These are phyloP conservation scores for Nigrospora sphaerica DNA, from an alignment of 2,329 filamentous ascomycete genomes.

Conservation along the genomic window DNA sequence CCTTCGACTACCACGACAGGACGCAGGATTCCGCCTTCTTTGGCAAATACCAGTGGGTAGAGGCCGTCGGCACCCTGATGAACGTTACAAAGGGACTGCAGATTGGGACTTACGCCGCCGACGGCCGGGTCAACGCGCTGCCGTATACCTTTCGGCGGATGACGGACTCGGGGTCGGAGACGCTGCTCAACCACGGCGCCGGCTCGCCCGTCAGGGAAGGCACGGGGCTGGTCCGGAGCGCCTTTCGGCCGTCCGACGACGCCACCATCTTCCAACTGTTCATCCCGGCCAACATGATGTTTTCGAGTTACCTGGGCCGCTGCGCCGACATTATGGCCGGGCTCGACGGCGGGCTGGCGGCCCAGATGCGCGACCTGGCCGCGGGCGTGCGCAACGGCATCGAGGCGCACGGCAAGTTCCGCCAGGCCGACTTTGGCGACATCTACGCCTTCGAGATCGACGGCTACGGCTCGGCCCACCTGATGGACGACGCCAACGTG, in stretches of 20 bases:
- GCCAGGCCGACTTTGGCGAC: slow-evolving; percentile 52
- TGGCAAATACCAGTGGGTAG: slow-evolving; percentile 63
- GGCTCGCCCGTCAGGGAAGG: slow-evolving; percentile 73
- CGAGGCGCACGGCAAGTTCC: slow-evolving; percentile 30
- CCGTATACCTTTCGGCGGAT: slow-evolving; percentile 70
- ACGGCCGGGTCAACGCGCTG: slow-evolving; percentile 18
- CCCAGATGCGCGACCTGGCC: slow-evolving; percentile 50
- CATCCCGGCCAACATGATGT: slow-evolving; percentile 87
- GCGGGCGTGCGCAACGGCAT: slow-evolving; percentile 60
- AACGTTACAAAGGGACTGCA: slow-evolving; percentile 63
- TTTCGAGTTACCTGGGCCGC: slow-evolving; percentile 53
- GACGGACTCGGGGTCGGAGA: slow-evolving; percentile 72
- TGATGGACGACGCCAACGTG: slow-evolving; percentile 70
- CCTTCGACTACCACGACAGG: slow-evolving; percentile 69
- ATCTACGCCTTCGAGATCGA: slow-evolving; percentile 75
- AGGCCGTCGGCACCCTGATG: slow-evolving; percentile 64
- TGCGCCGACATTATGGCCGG: slow-evolving; percentile 36
- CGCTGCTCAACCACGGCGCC: slow-evolving; percentile 65
- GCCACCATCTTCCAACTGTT: slow-evolving; percentile 79
- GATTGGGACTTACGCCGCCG: slow-evolving; percentile 48
- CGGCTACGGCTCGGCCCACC: slow-evolving; percentile 58
- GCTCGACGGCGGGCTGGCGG: slow-evolving; percentile 37
- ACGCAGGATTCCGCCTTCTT: slow-evolving; percentile 72
- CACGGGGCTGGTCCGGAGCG: slow-evolving; percentile 77
- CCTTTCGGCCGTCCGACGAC: slow-evolving; percentile 88